phyloP scores from a whole-genome alignment of 2,329 filamentous ascomycete species.

The Botryosphaeria agaves region DNA sequence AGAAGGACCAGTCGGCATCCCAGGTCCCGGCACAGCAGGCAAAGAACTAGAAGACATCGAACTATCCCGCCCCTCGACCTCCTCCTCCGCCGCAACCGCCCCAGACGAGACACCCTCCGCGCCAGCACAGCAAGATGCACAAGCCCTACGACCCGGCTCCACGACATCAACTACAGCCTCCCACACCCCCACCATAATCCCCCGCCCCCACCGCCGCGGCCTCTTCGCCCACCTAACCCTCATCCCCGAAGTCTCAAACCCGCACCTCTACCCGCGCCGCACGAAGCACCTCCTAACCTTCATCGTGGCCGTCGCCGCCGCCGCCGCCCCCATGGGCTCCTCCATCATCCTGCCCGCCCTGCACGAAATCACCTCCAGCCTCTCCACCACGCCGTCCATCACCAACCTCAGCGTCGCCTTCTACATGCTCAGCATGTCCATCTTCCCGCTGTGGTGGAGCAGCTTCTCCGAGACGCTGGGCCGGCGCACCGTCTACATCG shows the following conservation, averaged over 20 bases:
- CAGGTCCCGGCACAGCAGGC: too few relatives aligned
- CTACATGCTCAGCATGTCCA: conserved; percentile 70
- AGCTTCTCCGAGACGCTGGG: conserved; percentile 58
- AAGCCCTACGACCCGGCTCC: too few relatives aligned
- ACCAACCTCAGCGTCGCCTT: conserved; percentile 62
- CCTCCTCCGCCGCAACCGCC: too few relatives aligned
- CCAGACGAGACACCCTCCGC: too few relatives aligned
- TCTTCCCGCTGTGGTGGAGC: conserved; percentile 79
- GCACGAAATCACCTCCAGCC: conserved; percentile 40
- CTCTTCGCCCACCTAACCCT: conserved; percentile 53
- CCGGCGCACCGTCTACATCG: conserved; percentile 60
- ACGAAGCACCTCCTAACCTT: conserved; percentile 78
- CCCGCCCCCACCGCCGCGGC: conserved; percentile 44
- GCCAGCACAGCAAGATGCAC: too few relatives aligned
- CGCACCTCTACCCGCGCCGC: conserved; percentile 51
- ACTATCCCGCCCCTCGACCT: too few relatives aligned
- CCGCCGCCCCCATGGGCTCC: conserved; percentile 67
- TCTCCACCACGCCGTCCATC: conserved; percentile 45
- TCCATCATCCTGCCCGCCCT: conserved; percentile 68
- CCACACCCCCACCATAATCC: conserved; percentile 27
- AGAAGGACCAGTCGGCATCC: too few relatives aligned
- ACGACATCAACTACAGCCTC: too few relatives aligned
- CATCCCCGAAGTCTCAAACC: conserved; percentile 62
- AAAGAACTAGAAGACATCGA: too few relatives aligned
- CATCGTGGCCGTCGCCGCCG: conserved; percentile 59